These are phyloP conservation scores for Dictyophora rubrovolvata DNA, from an alignment of 768 basidiomycete species.

Conservation along the genomic window DNA sequence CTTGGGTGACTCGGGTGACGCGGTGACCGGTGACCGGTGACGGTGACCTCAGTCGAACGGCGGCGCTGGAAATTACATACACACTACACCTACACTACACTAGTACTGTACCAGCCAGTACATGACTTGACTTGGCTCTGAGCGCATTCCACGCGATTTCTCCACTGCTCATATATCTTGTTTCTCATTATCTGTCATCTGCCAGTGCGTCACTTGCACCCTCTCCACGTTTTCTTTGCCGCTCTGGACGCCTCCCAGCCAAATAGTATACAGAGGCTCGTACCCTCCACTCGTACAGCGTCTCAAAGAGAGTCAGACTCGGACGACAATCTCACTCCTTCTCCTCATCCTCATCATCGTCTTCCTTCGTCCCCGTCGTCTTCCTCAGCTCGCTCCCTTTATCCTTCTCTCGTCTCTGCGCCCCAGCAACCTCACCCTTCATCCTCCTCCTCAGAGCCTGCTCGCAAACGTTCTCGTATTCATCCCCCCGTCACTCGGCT, in stretches of 20 bases:
- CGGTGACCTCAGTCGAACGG: background rate
- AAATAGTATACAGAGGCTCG: conserved; percentile 30
- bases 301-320: conserved; percentile 54
- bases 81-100: background rate
- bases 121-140: too few relatives aligned
- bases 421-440: background rate
- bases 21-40: background rate
- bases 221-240: conserved; percentile 17
- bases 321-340: conserved; percentile 14
- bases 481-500: conserved; percentile 26
- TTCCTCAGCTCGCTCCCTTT: conserved; percentile 2
- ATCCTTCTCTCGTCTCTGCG: background rate
- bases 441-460: conserved; percentile 25
- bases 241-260: conserved; percentile 21
- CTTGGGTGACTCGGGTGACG: background rate
- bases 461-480: conserved; percentile 64
- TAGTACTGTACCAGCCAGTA: too few relatives aligned
- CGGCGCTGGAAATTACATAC: background rate
- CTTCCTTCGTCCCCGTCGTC: background rate
- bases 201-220: background rate
- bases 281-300: conserved; percentile 57
- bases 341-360: background rate
- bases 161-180: too few relatives aligned
- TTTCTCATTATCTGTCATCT: background rate
- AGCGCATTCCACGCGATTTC: too few relatives aligned